These are phyloP conservation scores for Podospora sp. DNA, from an alignment of 495 filamentous ascomycete genomes.

Conservation along the genomic window DNA sequence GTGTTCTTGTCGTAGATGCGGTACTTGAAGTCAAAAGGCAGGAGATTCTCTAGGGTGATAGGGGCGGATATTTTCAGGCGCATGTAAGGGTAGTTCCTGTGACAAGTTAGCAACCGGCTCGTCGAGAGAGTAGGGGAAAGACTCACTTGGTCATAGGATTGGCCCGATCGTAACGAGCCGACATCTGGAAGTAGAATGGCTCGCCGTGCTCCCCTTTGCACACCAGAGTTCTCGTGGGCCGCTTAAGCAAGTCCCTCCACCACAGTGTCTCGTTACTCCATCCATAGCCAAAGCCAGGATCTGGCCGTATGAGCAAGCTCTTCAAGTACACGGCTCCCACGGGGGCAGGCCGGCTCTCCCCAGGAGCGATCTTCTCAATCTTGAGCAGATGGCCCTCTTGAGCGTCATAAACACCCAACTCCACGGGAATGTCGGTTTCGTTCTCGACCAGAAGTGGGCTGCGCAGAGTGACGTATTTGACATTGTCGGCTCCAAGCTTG, in stretches of 20 bases:
- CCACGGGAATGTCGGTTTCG: slow-evolving; percentile 93
- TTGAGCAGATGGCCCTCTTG: slow-evolving; percentile 90
- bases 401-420: slow-evolving; percentile 89
- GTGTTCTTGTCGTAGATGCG: slow-evolving; percentile 98
- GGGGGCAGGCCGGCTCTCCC: slow-evolving; percentile 86
- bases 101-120: slow-evolving; percentile 29
- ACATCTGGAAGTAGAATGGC: slow-evolving; percentile 95
- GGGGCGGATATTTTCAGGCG: slow-evolving; percentile 85
- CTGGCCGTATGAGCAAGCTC: slow-evolving; percentile 86
- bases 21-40: slow-evolving; percentile 99
- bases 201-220: slow-evolving; percentile 83
- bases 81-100: slow-evolving; percentile 90
- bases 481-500: slow-evolving; percentile 84
- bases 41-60: slow-evolving; percentile 88
- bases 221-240: slow-evolving; percentile 79
- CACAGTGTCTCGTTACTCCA: slow-evolving; percentile 88
- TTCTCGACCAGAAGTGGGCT: slow-evolving; percentile 98
- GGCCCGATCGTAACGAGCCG: slow-evolving; percentile 76
- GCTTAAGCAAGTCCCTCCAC: slow-evolving; percentile 88
- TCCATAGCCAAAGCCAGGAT: slow-evolving; percentile 93
- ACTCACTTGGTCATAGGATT: slow-evolving; percentile 73
- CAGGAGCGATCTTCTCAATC: slow-evolving; percentile 95
- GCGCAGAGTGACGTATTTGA: slow-evolving; percentile 96
- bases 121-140: neutral
- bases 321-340: slow-evolving; percentile 91